Conservation (phyloP, 106 monocot genomes). For the Alisma plantagoaquatica region DNA sequence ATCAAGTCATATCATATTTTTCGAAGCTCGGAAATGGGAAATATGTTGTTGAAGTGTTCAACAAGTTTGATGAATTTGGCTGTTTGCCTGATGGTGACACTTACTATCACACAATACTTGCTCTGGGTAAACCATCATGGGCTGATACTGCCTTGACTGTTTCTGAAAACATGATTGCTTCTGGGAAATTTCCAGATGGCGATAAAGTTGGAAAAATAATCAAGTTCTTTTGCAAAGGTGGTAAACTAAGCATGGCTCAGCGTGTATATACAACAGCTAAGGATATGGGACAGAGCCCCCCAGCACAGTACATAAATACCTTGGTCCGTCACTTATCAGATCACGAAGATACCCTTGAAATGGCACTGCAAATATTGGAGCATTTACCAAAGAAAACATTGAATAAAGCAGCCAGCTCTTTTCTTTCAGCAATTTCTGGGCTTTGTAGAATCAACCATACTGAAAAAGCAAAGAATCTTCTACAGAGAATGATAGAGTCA, state of each 20-base stretch:
- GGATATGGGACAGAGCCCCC: slow-evolving; percentile 33
- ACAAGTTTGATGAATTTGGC: slow-evolving; percentile 58
- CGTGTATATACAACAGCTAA: slow-evolving; percentile 51
- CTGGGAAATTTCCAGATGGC: slow-evolving; percentile 48
- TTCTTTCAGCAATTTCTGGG: slow-evolving; percentile 49
- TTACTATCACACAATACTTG: slow-evolving; percentile 58
- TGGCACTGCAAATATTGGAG: slow-evolving; percentile 55
- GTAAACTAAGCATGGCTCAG: slow-evolving; percentile 61
- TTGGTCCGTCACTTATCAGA: slow-evolving; percentile 35
- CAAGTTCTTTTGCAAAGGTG: slow-evolving; percentile 48
- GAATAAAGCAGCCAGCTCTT: slow-evolving; percentile 34
- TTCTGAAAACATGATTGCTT: slow-evolving; percentile 79
- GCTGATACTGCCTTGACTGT: slow-evolving; percentile 42
- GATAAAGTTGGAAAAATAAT: slow-evolving; percentile 54
- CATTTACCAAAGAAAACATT: slow-evolving; percentile 31
- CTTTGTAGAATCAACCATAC: slow-evolving; percentile 48
- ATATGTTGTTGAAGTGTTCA: slow-evolving; percentile 63
- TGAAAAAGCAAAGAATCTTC: slow-evolving; percentile 50
- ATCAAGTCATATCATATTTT: slow-evolving; percentile 43
- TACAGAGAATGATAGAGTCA: slow-evolving; percentile 54
- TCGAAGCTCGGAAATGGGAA: slow-evolving; percentile 42
- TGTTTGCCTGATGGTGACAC: slow-evolving; percentile 41
- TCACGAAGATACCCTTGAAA: slow-evolving; percentile 40
- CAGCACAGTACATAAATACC: slow-evolving; percentile 20
- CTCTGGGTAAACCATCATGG: slow-evolving; percentile 48